Percentiles rank a stretch among this genome's conserved stretches.
Conservation (phyloP, 2,329 filamentous ascomycete species). For the Aspergillus tamarii region DNA sequence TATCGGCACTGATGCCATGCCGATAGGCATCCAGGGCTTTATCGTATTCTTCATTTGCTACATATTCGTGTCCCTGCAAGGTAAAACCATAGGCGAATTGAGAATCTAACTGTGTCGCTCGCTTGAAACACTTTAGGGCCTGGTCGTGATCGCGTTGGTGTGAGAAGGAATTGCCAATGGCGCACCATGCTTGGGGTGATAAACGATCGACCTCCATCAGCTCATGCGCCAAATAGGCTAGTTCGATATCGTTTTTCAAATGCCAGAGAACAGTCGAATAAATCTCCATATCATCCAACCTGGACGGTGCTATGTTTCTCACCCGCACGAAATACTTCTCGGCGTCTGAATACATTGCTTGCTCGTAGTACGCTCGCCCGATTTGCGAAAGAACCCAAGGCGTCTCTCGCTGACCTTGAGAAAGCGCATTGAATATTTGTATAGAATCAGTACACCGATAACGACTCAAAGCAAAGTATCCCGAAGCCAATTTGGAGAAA, state of each 20-base stretch:
- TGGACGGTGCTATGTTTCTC: conserved; percentile 76
- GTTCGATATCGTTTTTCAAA: conserved; percentile 84
- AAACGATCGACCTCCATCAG: conserved; percentile 84
- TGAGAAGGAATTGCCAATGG: conserved; percentile 92
- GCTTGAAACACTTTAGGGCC: conserved; percentile 90
- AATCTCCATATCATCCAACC: conserved; percentile 93
- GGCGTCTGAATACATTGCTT: conserved; percentile 80
- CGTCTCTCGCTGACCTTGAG: conserved; percentile 78
- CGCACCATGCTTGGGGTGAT: conserved; percentile 94
- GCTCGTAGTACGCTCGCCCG: conserved; percentile 88
- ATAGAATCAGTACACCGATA: conserved; percentile 81
- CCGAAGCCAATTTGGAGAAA: conserved; percentile 78
- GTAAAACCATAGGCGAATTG: conserved; percentile 96
- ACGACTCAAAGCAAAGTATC: conserved; percentile 75
- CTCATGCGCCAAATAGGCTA: conserved; percentile 90
- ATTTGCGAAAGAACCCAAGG: conserved; percentile 92
- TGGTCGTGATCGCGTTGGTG: conserved; percentile 91
- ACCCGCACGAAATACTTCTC: conserved; percentile 84
- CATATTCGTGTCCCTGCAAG: conserved; percentile 91
- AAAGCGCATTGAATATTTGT: conserved; percentile 71
- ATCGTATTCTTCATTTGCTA: conserved; percentile 95
- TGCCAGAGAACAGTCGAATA: conserved; percentile 99
- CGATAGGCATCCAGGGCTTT: conserved; percentile 89
- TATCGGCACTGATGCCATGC: conserved; percentile 80
- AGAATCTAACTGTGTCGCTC: conserved; percentile 86